Conservation (phyloP, 768 basidiomycete genomes). For the Leccinum boreale region DNA sequence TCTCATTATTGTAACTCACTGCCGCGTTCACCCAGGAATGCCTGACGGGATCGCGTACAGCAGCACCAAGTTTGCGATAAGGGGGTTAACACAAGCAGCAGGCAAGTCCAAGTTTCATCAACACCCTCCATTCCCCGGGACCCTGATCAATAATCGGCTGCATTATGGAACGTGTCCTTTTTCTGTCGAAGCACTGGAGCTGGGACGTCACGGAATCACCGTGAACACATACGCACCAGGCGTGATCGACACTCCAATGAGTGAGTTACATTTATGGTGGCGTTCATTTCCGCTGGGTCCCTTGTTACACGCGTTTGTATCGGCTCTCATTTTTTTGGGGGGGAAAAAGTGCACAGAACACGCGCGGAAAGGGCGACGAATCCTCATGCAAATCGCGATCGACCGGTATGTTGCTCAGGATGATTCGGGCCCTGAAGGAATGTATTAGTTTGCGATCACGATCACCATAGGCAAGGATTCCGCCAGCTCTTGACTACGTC, state of each 20-base stretch:
- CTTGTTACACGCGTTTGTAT: not conserved
- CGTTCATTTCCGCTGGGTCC: not conserved
- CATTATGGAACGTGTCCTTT: not conserved
- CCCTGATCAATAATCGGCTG: not conserved
- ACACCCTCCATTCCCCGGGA: not conserved
- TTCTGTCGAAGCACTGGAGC: slow-evolving; percentile 31
- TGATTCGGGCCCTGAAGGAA: not conserved
- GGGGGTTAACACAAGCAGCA: slow-evolving; percentile 22
- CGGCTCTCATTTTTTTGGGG: not conserved
- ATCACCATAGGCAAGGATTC: not conserved
- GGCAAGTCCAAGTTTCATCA: slow-evolving; percentile 2
- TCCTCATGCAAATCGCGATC: not conserved
- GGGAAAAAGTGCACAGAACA: not conserved
- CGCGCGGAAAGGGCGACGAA: slow-evolving; percentile 1
- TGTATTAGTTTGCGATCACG: not conserved
- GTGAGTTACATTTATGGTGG: slow-evolving; percentile 12
- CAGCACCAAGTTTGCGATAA: slow-evolving; percentile 20
- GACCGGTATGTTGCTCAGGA: not conserved
- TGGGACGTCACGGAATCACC: slow-evolving; percentile 37
- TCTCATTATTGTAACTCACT: not conserved
- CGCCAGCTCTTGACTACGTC: not conserved
- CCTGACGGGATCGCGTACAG: not conserved
- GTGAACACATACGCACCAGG: slow-evolving; percentile 39
- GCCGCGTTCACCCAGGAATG: not conserved
- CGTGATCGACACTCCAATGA: slow-evolving; percentile 4